Evolutionary conservation across 148 eudicot species (phyloP).

Genomic region (Rhododendron henanense): DNA sequence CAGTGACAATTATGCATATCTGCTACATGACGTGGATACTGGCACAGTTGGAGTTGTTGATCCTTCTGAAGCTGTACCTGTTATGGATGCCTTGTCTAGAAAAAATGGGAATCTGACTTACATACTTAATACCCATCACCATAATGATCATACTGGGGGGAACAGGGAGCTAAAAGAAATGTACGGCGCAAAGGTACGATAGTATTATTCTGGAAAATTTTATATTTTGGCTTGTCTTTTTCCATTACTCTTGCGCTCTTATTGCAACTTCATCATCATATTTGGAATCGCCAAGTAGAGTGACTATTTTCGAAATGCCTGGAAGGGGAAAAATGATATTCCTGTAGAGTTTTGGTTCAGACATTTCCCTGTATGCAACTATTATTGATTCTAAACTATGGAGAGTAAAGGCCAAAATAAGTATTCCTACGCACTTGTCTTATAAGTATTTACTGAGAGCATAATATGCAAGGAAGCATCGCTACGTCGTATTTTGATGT

Average conservation of each 20-base stretch:
- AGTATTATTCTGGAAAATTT: constrained; percentile 11
- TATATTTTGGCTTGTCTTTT: background rate
- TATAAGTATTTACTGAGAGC: background rate
- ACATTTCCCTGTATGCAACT: background rate
- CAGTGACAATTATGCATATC: constrained; percentile 80
- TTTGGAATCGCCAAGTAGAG: background rate
- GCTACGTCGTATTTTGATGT: background rate
- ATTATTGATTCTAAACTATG: background rate
- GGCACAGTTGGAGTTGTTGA: constrained; percentile 95
- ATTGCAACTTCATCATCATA: background rate
- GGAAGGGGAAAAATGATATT: background rate
- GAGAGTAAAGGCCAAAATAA: background rate
- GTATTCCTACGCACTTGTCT: background rate
- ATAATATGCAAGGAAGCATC: background rate
- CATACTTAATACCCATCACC: constrained; percentile 89
- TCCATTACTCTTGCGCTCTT: background rate
- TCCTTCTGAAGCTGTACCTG: constrained; percentile 85
- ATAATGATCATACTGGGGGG: constrained; percentile 89
- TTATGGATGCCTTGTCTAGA: constrained; percentile 64
- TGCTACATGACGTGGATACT: constrained; percentile 76
- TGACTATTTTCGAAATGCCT: background rate
- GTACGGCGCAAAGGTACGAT: constrained; percentile 91
- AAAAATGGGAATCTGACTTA: constrained; percentile 64
- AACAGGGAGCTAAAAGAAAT: constrained; percentile 77
- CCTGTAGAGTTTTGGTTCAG: background rate